Evolutionary conservation across 495 filamentous ascomycete species (phyloP).

Genomic region (Saxophila tyrrhenica): DNA sequence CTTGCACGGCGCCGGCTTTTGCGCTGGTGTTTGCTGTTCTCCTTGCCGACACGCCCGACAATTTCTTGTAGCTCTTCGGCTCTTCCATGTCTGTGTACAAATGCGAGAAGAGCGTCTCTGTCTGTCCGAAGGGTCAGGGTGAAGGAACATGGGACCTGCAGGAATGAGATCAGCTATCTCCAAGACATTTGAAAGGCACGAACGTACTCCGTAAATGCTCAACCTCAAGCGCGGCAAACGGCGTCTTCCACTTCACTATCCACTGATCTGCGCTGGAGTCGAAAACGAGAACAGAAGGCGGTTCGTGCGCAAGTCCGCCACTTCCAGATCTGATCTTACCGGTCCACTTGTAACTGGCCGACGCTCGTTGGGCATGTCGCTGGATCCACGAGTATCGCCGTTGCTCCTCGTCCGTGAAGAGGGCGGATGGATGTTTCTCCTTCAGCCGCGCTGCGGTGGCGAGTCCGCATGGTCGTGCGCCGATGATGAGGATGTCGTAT

Average conservation of each 20-base stretch:
- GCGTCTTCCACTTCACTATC: conserved; percentile 46
- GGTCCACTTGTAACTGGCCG: too few species aligned
- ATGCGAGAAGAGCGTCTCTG: conserved; percentile 50
- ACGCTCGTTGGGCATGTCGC: too few species aligned
- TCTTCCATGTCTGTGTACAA: conserved; percentile 40
- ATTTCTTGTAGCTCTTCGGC: conserved; percentile 46
- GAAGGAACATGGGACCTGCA: conserved; percentile 61
- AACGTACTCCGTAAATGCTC: conserved; percentile 48
- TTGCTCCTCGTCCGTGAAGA: conserved; percentile 58
- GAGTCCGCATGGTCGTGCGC: conserved; percentile 52
- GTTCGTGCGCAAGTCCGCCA: too few species aligned
- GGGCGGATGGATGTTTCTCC: conserved; percentile 49
- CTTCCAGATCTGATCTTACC: too few species aligned
- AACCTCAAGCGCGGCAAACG: conserved; percentile 47
- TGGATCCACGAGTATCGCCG: conserved; percentile 54
- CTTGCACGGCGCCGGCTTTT: conserved; percentile 40
- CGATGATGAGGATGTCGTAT: conserved; percentile 50
- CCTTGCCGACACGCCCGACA: conserved; percentile 49
- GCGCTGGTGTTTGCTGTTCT: conserved; percentile 51
- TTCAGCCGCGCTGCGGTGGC: conserved; percentile 47
- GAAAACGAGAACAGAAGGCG: conserved; percentile 35
- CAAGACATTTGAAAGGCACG: too few species aligned
- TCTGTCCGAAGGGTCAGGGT: conserved; percentile 43
- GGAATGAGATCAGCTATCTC: too few species aligned
- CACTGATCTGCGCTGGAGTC: conserved; percentile 42